phyloP scores from a whole-genome alignment of 2,329 filamentous ascomycete species.

The Aspergillus pseudoterreus region DNA sequence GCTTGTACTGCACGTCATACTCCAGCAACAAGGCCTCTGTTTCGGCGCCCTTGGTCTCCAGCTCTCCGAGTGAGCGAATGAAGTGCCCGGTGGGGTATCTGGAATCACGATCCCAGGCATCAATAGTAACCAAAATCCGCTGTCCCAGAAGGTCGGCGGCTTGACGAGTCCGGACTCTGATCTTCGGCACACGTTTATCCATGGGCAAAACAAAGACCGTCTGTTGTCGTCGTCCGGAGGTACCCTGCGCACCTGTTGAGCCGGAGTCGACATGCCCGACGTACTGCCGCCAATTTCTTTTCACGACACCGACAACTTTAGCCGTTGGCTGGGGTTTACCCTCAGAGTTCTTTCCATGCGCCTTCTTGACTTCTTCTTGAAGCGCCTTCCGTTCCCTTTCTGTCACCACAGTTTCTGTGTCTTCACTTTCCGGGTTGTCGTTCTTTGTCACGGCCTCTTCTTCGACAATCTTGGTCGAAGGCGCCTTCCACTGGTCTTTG shows the following conservation, averaged over 20 bases:
- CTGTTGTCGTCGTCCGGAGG: slow-evolving; percentile 79
- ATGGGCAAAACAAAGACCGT: slow-evolving; percentile 94
- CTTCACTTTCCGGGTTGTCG: slow-evolving; percentile 84
- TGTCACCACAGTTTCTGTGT: slow-evolving; percentile 72
- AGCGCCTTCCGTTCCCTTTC: slow-evolving; percentile 81
- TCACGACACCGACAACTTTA: slow-evolving; percentile 84
- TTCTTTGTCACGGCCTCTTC: slow-evolving; percentile 89
- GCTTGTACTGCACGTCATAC: slow-evolving; percentile 95
- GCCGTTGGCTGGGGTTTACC: slow-evolving; percentile 84
- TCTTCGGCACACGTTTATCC: slow-evolving; percentile 97
- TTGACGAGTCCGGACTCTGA: slow-evolving; percentile 85
- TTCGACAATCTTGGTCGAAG: slow-evolving; percentile 92
- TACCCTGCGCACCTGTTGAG: slow-evolving; percentile 69
- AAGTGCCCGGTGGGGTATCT: slow-evolving; percentile 92
- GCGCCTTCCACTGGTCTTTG: slow-evolving; percentile 93
- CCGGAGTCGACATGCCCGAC: slow-evolving; percentile 91
- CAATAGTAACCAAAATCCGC: slow-evolving; percentile 86
- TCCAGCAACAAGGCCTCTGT: slow-evolving; percentile 92
- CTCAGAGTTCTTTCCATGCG: slow-evolving; percentile 72
- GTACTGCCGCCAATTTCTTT: slow-evolving; percentile 96
- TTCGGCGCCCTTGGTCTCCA: slow-evolving; percentile 96
- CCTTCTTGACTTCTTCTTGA: slow-evolving; percentile 85
- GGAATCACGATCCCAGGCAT: slow-evolving; percentile 91
- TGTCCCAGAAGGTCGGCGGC: slow-evolving; percentile 85
- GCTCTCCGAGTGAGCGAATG: slow-evolving; percentile 83